Evolutionary conservation across 495 filamentous ascomycete species (phyloP).

Genomic region (Halenospora varia): DNA sequence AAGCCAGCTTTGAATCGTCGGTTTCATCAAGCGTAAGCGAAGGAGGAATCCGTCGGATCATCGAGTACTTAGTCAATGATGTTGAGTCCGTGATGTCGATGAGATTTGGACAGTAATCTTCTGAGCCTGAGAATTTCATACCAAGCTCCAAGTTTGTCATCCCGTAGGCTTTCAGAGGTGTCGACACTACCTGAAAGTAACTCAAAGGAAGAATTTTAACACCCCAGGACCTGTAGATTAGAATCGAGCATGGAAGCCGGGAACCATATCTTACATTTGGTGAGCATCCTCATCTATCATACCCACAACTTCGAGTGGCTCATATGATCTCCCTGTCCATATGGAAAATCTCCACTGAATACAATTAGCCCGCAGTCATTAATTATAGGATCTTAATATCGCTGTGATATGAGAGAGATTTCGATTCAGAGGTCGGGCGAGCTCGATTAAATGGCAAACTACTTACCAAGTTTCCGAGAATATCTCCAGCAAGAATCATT

Average conservation of each 20-base stretch:
- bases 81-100: neutral
- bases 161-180: conserved; percentile 5
- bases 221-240: conserved; percentile 38
- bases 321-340: neutral
- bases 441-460: neutral
- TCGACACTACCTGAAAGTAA: conserved; percentile 3
- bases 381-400: neutral
- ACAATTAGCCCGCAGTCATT: neutral
- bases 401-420: neutral
- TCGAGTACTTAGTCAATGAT: too few relatives aligned
- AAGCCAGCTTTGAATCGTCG: too few relatives aligned
- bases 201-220: conserved; percentile 40
- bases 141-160: neutral
- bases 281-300: neutral
- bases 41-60: too few relatives aligned
- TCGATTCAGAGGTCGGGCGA: neutral
- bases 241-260: neutral
- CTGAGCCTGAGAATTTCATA: neutral
- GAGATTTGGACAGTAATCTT: neutral
- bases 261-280: neutral
- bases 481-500: conserved; percentile 73
- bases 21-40: too few relatives aligned
- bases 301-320: neutral
- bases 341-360: neutral
- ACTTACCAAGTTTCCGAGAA: conserved; percentile 46